Evolutionary conservation across 345 rosid genomes (phyloP).

Genomic region (Brassica incana): DNA sequence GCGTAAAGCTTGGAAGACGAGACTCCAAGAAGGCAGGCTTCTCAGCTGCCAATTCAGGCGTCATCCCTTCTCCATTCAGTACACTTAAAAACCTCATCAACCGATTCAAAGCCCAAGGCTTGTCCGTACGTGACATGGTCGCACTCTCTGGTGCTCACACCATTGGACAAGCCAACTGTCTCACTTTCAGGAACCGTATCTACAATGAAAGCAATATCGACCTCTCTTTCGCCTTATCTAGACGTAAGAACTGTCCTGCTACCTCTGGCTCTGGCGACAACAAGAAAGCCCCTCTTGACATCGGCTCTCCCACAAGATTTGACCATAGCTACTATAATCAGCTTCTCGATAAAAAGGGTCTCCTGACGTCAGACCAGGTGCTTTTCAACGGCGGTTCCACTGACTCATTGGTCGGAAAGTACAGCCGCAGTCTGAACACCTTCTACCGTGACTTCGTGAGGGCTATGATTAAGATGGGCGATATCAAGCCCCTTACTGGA

Average conservation of each 20-base stretch:
- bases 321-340: slow-evolving; percentile 47
- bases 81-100: slow-evolving; percentile 56
- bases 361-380: slow-evolving; percentile 55
- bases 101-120: slow-evolving; percentile 56
- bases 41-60: slow-evolving; percentile 59
- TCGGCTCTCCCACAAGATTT: slow-evolving; percentile 40
- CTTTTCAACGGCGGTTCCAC: slow-evolving; percentile 53
- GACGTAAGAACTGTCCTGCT: slow-evolving; percentile 44
- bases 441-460: slow-evolving; percentile 48
- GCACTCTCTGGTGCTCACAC: slow-evolving; percentile 78
- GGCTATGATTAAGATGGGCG: slow-evolving; percentile 61
- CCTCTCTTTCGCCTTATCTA: slow-evolving; percentile 45
- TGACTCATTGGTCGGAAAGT: slow-evolving; percentile 47
- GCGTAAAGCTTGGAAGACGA: slow-evolving; percentile 76
- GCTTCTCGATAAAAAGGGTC: slow-evolving; percentile 43
- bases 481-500: slow-evolving; percentile 51
- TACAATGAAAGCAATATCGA: slow-evolving; percentile 54
- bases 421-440: slow-evolving; percentile 22
- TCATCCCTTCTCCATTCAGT: slow-evolving; percentile 57
- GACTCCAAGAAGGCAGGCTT: slow-evolving; percentile 64
- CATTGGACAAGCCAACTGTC: slow-evolving; percentile 55
- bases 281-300: slow-evolving; percentile 45
- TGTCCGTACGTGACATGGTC: slow-evolving; percentile 77
- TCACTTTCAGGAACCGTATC: slow-evolving; percentile 44
- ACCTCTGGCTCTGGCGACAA: slow-evolving; percentile 43